Base-by-base conservation (phyloP, 495 filamentous ascomycete species). In the Beverwykella pulmonaria region DNA sequence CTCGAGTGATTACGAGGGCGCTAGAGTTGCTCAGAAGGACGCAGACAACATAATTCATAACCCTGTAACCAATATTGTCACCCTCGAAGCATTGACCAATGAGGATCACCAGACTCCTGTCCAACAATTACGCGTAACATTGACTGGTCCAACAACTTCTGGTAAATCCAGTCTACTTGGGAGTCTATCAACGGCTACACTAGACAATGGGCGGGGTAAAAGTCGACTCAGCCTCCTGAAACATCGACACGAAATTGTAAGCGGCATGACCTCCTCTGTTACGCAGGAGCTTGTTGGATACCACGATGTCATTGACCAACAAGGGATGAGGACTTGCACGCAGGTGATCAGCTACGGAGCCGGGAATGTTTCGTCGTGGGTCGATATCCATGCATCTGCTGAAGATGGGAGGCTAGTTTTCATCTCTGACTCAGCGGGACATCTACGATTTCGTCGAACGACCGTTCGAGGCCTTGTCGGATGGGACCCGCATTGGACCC, bases 201-300 rank as follows among this genome's bases (percentile, higher is more conserved):
- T 96, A 12, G 94, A 98, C 72, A 97, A 98, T 77, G 94, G 93
- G 3, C 82, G 92, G 57, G 94, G 94, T 0, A 92, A 90, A 71
- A 93, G 90, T 71, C 82, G 94, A 65, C 82, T 97, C 39, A 92
- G 90, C 67, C 78, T 98, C 8, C 80, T 98, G 52, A 96, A 92
- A 70, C 94, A 98, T 76, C 85, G 90, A n/a, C 94, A 98, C 71
- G 94, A 98, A 70, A 90, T 98, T 30, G 87, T 82, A 0, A 93
- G 92, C 2, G 94, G 94, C 0, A 82, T 96, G 62, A 98, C 95
- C 15, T 96, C 91, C 72, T 97, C 93, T 6, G 87, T 98, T 15
- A 87, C 93, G 2, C 92, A 95, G 72, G 94, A 97, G 74, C 82
- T 98, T 9, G 85, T 98, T 61, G 94, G 95, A 20, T 98, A 98